phyloP scores from a whole-genome alignment of 306 rosid genomes.

The Citrullus amarus region DNA sequence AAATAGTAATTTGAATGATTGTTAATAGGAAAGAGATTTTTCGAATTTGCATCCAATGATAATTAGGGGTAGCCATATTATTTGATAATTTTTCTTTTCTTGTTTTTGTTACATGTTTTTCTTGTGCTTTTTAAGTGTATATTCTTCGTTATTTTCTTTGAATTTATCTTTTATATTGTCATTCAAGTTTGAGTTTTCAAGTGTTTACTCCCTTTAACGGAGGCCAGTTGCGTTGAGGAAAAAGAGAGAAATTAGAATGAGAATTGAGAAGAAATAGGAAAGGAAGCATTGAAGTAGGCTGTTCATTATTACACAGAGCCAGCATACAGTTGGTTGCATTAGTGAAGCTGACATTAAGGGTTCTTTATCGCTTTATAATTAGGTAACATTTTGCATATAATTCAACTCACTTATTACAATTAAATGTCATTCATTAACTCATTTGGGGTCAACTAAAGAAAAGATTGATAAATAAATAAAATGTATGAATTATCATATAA shows the following conservation, averaged over 20 bases:
- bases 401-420: constrained; percentile 9
- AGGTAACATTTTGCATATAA: constrained; percentile 6
- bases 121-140: not conserved
- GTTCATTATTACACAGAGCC: constrained; percentile 4
- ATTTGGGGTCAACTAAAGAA: constrained; percentile 1
- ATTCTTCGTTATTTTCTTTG: not conserved
- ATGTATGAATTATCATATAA: not conserved
- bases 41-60: not conserved
- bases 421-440: constrained; percentile 4
- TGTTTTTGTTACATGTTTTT: not conserved
- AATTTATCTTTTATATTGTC: not conserved
- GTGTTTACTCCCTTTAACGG: not conserved
- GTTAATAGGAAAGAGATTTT: too few species aligned
- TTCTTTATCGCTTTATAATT: constrained; percentile 1
- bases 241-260: not conserved
- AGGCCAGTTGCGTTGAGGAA: not conserved
- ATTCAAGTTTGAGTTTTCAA: not conserved
- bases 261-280: not conserved
- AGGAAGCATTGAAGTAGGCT: constrained; percentile 6
- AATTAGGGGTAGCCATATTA: not conserved
- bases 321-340: constrained; percentile 9
- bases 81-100: not conserved
- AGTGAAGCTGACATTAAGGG: constrained; percentile 7
- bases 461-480: not conserved
- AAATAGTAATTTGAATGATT: too few species aligned